Base-by-base conservation (phyloP, 345 rosid species). In the Microthlaspi erraticum region DNA sequence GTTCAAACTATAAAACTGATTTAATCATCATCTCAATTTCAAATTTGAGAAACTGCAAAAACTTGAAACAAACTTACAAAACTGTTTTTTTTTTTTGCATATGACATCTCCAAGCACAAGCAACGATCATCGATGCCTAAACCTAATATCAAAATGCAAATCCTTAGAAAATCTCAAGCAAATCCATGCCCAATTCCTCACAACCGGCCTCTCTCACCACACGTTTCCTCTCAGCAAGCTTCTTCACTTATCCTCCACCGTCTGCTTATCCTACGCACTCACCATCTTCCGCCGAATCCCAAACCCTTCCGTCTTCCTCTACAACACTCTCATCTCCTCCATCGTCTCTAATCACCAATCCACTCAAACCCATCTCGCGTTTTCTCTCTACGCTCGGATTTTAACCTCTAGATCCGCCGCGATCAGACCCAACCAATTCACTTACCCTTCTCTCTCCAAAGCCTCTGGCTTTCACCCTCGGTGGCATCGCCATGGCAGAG, bases 391-490 rank as follows among this genome's bases (percentile, higher is more conserved):
- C 38, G 39, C 48, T 39, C 72, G 58, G 34, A 37, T 85, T 72
- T 53, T 76, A 61, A 61, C 36, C 18, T 68, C 73, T 57, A 31
- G 42, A 48, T 19, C 36, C 61, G 31, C 74, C 42, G 16, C 50
- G 52, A 20, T 74, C 26, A 70, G 36, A 65, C 96, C 90, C 73
- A 87, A 87, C 14, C 51, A 58, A 16, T 83, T 71, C 76, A 87
- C 92, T 42, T 87, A 75, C 66, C 96, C 90, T 26, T 89, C 92
- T 78, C 84, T 87, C 17, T 78, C 87, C 66, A 87, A 85, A 77
- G 86, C 87, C 17, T 83, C 83, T 57, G 81, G 78, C 50, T 78
- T 71, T 26, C 76, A 66, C 18, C 70, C 80, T 8, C 42, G 3
- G 2, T 82, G 78, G 85, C 54, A 81, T 26, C 69, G 50, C 31